Evolutionary conservation across 2,329 filamentous ascomycete genomes (phyloP).

Genomic region (Periglandula ipomoeae): DNA sequence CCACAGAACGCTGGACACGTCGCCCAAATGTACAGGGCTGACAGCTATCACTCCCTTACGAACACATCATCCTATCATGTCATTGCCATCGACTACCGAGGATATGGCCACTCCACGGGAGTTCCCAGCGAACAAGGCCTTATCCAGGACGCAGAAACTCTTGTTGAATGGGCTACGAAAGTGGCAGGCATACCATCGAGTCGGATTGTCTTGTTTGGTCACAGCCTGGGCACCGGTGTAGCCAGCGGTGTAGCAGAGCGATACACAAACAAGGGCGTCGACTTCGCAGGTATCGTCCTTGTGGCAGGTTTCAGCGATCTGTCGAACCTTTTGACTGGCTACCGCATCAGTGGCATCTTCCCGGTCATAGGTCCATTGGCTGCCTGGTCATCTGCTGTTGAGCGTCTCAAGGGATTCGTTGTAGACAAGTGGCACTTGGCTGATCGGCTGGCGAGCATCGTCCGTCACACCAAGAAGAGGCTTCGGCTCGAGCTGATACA

Average conservation of each 20-base stretch:
- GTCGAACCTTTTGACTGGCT: slow-evolving; percentile 63
- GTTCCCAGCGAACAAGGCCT: slow-evolving; percentile 70
- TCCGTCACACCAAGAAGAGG: slow-evolving; percentile 38
- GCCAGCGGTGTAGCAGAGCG: slow-evolving; percentile 64
- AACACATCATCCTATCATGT: slow-evolving; percentile 69
- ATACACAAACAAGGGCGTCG: slow-evolving; percentile 49
- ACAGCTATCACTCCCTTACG: slow-evolving; percentile 68
- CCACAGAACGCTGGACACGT: slow-evolving; percentile 75
- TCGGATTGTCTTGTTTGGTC: slow-evolving; percentile 73
- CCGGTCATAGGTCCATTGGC: slow-evolving; percentile 71
- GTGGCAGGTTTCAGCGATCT: slow-evolving; percentile 73
- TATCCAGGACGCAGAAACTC: slow-evolving; percentile 65
- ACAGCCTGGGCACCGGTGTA: slow-evolving; percentile 83
- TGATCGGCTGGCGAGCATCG: slow-evolving; percentile 51
- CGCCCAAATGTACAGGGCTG: slow-evolving; percentile 66
- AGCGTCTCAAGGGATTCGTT: slow-evolving; percentile 52
- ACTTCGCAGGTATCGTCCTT: slow-evolving; percentile 73
- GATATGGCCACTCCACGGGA: slow-evolving; percentile 77
- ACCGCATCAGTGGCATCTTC: slow-evolving; percentile 68
- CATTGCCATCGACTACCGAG: slow-evolving; percentile 84
- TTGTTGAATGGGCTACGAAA: slow-evolving; percentile 63
- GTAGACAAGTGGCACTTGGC: slow-evolving; percentile 77
- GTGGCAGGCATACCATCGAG: slow-evolving; percentile 55
- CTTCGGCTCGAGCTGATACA: slow-evolving; percentile 68
- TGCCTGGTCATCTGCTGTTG: slow-evolving; percentile 54